phyloP scores from a whole-genome alignment of 73 alveolate species.

The Paramecium primaurelia region DNA sequence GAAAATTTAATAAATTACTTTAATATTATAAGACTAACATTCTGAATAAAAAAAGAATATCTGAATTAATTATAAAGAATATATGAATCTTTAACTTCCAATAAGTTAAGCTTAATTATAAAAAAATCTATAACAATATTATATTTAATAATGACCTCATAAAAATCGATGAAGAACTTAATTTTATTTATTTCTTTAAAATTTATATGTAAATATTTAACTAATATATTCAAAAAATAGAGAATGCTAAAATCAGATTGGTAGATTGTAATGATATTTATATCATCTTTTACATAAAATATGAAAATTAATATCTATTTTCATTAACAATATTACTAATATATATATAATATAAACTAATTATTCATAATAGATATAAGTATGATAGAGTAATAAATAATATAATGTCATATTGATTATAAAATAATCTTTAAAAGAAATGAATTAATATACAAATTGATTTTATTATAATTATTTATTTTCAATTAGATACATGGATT shows the following conservation, averaged over 20 bases:
- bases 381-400: no score
- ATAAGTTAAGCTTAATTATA: neutral
- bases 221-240: neutral
- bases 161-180: neutral
- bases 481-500: no score
- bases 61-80: neutral
- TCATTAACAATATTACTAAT: no score
- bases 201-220: neutral
- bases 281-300: no score
- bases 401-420: no score
- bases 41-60: neutral
- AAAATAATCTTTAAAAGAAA: no score
- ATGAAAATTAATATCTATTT: no score
- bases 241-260: neutral
- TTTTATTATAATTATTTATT: no score
- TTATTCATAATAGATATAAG: no score
- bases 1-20: neutral
- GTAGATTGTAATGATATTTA: neutral
- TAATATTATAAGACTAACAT: neutral
- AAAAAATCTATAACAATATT: neutral
- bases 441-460: no score
- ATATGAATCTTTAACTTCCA: neutral
- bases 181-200: neutral
- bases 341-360: no score
- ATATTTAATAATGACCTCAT: neutral